phyloP scores from a whole-genome alignment of 1,284 basidiomycete species.

The Cryptococcus wingfieldii region DNA sequence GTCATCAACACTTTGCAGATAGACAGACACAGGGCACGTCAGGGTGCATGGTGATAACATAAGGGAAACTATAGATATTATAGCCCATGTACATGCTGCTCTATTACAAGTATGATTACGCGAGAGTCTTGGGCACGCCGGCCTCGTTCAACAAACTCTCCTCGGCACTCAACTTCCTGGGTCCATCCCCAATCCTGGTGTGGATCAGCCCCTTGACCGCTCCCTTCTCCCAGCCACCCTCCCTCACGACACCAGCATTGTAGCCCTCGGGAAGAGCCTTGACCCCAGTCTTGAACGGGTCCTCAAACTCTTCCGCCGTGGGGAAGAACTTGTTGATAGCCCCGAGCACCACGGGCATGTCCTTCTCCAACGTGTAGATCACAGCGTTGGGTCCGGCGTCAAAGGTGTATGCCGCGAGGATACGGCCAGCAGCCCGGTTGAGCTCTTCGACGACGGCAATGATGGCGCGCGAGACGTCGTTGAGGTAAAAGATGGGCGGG shows the following conservation, averaged over 20 bases:
- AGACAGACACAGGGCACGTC: too few species aligned
- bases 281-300: constrained; percentile 64
- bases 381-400: constrained; percentile 99
- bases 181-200: constrained; percentile 86
- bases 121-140: constrained; percentile 49
- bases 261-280: constrained; percentile 61
- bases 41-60: too few species aligned
- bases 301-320: constrained; percentile 66
- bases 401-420: constrained; percentile 93
- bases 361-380: constrained; percentile 78
- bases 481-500: constrained; percentile 99
- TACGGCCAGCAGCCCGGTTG: constrained; percentile 72
- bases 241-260: constrained; percentile 67
- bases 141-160: constrained; percentile 48
- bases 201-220: constrained; percentile 85
- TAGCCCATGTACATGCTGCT: too few species aligned
- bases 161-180: constrained; percentile 53
- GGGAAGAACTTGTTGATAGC: constrained; percentile 80
- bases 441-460: constrained; percentile 85
- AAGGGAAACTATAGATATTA: too few species aligned
- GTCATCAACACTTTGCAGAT: too few species aligned
- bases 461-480: constrained; percentile 85
- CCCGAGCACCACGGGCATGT: constrained; percentile 71
- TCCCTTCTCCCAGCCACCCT: constrained; percentile 60
- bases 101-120: constrained; percentile 11